Base-by-base conservation (phyloP, 1,284 basidiomycete species). In the Malassezia psittaci region DNA sequence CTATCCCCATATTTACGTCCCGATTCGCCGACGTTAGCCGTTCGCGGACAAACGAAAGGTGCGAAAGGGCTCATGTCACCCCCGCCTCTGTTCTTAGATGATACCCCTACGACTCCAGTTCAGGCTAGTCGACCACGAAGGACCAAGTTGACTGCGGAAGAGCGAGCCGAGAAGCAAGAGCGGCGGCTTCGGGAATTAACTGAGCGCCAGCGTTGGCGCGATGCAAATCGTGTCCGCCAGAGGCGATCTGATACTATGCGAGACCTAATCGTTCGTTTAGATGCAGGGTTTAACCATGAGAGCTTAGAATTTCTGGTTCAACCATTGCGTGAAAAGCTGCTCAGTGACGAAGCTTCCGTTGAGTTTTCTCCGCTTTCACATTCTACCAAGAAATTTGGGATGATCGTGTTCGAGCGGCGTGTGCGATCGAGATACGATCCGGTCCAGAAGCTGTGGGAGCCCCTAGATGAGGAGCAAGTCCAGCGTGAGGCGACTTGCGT, bases 371-470 rank as follows among this genome's bases (percentile, higher is more conserved):
- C 34, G 18, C 16, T 44, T 12, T 35, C 18, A 12, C 33, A 16
- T 2, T 8, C 21, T 9, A 8, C 43, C 13, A 8, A 29, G 8
- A 12, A 12, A 34, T 37, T 44, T 7, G 42, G 45, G 4, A 19
- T n/a, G 8, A 18, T 57, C 5, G 19, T 19, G 1, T 57, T 57
- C 47, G 46, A 48, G 18, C 50, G 55, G 13, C 33, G 36, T 9
- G 51, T 52, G 3, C 55, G 55, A n/a, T 51, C 55, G 3, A 19
- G 10, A 3, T 57, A 57, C 15, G 51, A 57, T 37, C 50, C 55
- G 1, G 24, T 43, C 6, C 50, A 52, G 36, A 45, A 57, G 19
- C 41, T 41, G 16, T 57, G 55, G 55, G 50, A 46, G 12, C 55
- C 55, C 2, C 33, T 57, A 8, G 45, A 41, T 16, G 55, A 52